Evolutionary conservation across 2,329 filamentous ascomycete genomes (phyloP).

Genomic region (Colletotrichum shisoi): DNA sequence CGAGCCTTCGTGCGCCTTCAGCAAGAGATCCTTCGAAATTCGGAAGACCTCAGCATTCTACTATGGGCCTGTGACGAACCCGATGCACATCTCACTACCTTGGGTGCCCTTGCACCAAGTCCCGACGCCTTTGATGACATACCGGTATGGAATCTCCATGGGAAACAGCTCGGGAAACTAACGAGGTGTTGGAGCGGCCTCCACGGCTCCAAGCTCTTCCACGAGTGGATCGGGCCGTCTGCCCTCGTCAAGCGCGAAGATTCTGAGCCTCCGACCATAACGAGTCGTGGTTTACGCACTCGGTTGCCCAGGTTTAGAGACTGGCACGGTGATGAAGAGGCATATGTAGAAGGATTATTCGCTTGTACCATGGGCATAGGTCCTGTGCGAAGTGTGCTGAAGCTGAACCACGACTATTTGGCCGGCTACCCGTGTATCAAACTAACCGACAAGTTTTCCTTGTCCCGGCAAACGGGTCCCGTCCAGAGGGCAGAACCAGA

Average conservation of each 20-base stretch:
- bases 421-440: not conserved
- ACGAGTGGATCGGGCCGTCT: not conserved
- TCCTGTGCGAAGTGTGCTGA: too few relatives aligned
- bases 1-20: slow-evolving; percentile 31
- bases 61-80: slow-evolving; percentile 5
- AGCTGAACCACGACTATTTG: too few relatives aligned
- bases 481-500: too few relatives aligned
- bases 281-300: slow-evolving; percentile 4
- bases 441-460: too few relatives aligned
- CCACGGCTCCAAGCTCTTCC: too few relatives aligned
- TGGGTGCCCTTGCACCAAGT: not conserved
- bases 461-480: too few relatives aligned
- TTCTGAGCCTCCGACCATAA: slow-evolving; percentile 5
- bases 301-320: not conserved
- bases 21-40: slow-evolving; percentile 31
- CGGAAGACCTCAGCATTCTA: slow-evolving; percentile 26
- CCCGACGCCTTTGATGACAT: not conserved
- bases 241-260: too few relatives aligned
- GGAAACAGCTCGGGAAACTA: not conserved
- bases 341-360: not conserved
- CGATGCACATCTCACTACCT: not conserved
- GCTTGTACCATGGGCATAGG: not conserved
- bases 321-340: too few relatives aligned
- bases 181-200: too few relatives aligned
- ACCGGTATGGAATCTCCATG: not conserved